phyloP scores from a whole-genome alignment of 805 yeast species.

The Teunomyces kruisii region DNA sequence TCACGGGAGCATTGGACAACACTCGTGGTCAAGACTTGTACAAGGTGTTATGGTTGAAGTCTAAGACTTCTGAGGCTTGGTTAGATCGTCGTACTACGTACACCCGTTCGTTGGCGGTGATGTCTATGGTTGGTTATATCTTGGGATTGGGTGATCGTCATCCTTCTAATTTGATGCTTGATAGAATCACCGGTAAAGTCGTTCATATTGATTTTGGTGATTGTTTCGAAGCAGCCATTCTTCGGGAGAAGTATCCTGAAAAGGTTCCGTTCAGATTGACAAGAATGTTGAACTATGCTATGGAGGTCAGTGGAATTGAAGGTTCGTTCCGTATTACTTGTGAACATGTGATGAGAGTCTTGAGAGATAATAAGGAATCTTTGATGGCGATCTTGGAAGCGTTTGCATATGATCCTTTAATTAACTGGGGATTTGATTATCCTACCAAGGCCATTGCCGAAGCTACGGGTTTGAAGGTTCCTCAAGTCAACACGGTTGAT shows the following conservation, averaged over 20 bases:
- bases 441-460: constrained; percentile 78
- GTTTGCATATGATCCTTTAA: constrained; percentile 96
- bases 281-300: constrained; percentile 94
- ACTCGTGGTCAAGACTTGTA: constrained; percentile 96
- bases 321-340: constrained; percentile 96
- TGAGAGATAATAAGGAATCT: constrained; percentile 92
- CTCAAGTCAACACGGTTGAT: constrained; percentile 68
- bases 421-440: constrained; percentile 97
- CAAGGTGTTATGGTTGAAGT: constrained; percentile 93
- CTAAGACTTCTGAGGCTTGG: constrained; percentile 97
- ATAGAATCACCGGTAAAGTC: constrained; percentile 91
- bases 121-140: constrained; percentile 99
- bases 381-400: constrained; percentile 98
- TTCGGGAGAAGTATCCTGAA: constrained; percentile 96
- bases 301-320: constrained; percentile 98
- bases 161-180: constrained; percentile 95
- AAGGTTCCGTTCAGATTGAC: constrained; percentile 97
- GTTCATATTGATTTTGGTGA: constrained; percentile 98
- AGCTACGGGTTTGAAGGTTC: constrained; percentile 68
- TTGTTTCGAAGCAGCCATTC: constrained; percentile 96
- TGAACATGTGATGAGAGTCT: constrained; percentile 94
- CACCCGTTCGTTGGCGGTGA: constrained; percentile 92
- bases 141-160: constrained; percentile 97
- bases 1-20: constrained; percentile 91
- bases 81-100: constrained; percentile 94